These are phyloP conservation scores for Iris pallida DNA, from an alignment of 116 monocot species.

Conservation along the genomic window DNA sequence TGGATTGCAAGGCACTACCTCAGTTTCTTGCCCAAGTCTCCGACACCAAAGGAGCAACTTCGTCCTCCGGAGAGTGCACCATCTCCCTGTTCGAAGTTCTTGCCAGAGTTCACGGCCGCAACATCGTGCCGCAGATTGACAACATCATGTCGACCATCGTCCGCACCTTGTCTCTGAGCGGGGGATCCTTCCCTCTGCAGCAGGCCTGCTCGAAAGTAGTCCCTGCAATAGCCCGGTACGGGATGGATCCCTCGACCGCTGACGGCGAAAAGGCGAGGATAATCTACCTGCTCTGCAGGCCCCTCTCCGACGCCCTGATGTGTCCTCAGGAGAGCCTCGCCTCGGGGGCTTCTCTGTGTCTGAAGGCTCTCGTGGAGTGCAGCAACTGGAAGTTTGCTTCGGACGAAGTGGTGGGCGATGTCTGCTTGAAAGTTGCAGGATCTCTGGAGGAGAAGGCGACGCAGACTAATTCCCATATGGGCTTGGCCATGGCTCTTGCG, in stretches of 20 bases:
- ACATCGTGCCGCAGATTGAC: slow-evolving; percentile 80
- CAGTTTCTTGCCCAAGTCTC: slow-evolving; percentile 83
- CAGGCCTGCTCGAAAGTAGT: slow-evolving; percentile 95
- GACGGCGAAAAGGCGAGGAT: slow-evolving; percentile 63
- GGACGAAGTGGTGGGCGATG: slow-evolving; percentile 46
- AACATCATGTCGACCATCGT: slow-evolving; percentile 86
- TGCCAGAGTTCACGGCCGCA: slow-evolving; percentile 86
- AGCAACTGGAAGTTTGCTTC: slow-evolving; percentile 82
- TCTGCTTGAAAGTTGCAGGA: slow-evolving; percentile 61
- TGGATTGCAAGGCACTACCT: slow-evolving; percentile 76
- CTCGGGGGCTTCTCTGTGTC: slow-evolving; percentile 65
- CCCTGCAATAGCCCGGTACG: slow-evolving; percentile 87
- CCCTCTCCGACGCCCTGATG: slow-evolving; percentile 60
- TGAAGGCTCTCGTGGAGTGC: slow-evolving; percentile 59
- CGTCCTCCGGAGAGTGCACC: slow-evolving; percentile 62
- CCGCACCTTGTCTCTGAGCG: slow-evolving; percentile 63
- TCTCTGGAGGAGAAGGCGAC: slow-evolving; percentile 61
- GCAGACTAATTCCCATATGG: slow-evolving; percentile 62
- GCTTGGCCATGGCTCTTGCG: slow-evolving; percentile 51
- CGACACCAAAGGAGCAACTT: slow-evolving; percentile 50
- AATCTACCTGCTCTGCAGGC: slow-evolving; percentile 45
- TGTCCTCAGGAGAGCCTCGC: slow-evolving; percentile 41
- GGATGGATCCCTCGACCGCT: slow-evolving; percentile 69
- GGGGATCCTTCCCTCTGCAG: slow-evolving; percentile 80
- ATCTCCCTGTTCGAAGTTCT: slow-evolving; percentile 96